Evolutionary conservation across 352 stramenopile genomes (phyloP).

Genomic region (Globisporangium heterothallicum): DNA sequence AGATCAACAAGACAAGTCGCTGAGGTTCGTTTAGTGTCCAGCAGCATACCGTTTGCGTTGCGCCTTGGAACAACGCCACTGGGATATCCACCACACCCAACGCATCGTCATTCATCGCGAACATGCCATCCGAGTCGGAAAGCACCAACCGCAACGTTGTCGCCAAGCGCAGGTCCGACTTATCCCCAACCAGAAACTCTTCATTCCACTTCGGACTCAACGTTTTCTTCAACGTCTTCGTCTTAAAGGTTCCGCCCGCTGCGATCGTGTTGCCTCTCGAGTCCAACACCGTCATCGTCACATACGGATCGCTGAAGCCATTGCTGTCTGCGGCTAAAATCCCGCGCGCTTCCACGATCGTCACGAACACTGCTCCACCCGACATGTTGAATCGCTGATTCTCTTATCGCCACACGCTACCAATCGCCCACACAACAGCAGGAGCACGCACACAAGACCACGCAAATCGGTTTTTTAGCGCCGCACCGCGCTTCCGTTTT

Average conservation of each 20-base stretch:
- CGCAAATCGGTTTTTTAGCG: not conserved
- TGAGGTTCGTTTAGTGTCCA: too few species aligned
- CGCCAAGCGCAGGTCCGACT: conserved; percentile 55
- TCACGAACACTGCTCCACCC: conserved; percentile 24
- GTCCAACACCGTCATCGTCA: conserved; percentile 67
- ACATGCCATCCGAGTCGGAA: conserved; percentile 48
- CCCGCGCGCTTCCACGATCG: conserved; percentile 53
- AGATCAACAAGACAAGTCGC: not conserved
- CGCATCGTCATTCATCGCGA: conserved; percentile 49
- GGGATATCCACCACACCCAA: conserved; percentile 72
- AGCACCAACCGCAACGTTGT: conserved; percentile 56
- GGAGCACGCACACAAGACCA: not conserved
- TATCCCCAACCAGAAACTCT: conserved; percentile 54
- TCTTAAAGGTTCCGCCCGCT: conserved; percentile 52
- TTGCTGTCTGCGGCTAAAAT: conserved; percentile 64
- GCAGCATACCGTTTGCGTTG: conserved; percentile 22
- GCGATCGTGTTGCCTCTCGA: conserved; percentile 38
- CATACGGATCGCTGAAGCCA: conserved; percentile 68
- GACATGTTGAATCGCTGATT: conserved; percentile 3
- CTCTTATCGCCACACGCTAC: too few species aligned
- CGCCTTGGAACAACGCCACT: conserved; percentile 40
- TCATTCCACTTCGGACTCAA: conserved; percentile 57
- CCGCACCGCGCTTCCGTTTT: not conserved
- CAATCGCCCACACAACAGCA: too few species aligned
- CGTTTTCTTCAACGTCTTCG: conserved; percentile 64